These are phyloP conservation scores for Cystoisospora suis DNA, from an alignment of 169 alveolate species.

Conservation along the genomic window DNA sequence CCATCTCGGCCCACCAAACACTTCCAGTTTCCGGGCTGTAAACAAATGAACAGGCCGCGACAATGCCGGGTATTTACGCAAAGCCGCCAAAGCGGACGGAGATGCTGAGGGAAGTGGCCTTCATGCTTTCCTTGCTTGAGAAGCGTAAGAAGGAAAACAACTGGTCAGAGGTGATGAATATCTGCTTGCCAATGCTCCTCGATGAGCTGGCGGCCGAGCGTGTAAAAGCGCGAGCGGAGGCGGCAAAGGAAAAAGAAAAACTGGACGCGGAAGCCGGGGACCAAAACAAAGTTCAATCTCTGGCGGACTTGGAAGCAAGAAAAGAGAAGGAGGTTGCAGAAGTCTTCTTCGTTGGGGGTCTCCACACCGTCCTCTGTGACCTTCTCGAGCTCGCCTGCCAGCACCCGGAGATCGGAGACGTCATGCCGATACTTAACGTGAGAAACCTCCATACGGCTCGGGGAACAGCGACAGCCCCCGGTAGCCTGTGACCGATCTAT, in stretches of 20 bases:
- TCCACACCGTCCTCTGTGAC: conserved; percentile 37
- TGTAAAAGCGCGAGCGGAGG: conserved; percentile 40
- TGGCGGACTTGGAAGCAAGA: conserved; percentile 25
- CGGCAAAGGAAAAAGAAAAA: neutral
- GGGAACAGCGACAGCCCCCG: too few relatives aligned
- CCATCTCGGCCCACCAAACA: too few relatives aligned
- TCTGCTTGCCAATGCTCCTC: neutral
- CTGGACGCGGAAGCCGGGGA: neutral
- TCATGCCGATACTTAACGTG: conserved; percentile 18
- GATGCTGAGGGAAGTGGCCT: conserved; percentile 25
- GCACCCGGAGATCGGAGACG: neutral
- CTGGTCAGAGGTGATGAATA: conserved; percentile 10
- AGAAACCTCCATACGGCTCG: too few relatives aligned
- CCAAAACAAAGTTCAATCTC: neutral
- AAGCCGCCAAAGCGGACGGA: conserved; percentile 45
- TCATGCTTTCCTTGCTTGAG: neutral
- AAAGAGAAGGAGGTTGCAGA: conserved; percentile 53
- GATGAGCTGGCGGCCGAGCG: neutral
- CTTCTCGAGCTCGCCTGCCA: neutral
- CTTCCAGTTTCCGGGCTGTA: too few relatives aligned
- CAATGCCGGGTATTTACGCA: conserved; percentile 54
- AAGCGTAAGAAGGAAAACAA: neutral
- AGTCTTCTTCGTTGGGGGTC: conserved; percentile 53
- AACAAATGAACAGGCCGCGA: too few relatives aligned
- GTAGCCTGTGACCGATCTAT: too few relatives aligned